Base-by-base conservation (phyloP, 2,329 filamentous ascomycete genomes). In the Ophiostoma fasciatum region DNA sequence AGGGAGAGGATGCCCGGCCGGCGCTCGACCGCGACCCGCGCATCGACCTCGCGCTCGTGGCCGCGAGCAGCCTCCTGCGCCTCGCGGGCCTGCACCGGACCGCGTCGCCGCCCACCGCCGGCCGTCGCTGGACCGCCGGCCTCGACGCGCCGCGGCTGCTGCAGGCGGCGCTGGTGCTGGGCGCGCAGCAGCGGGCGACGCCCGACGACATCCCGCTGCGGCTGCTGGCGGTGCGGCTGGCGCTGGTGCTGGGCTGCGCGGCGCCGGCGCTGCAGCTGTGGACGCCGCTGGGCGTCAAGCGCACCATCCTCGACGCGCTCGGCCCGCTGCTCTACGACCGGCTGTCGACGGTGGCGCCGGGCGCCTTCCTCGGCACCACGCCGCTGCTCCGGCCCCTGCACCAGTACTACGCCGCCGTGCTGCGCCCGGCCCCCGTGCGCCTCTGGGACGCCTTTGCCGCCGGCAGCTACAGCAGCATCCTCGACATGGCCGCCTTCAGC, bases 261-360 rank as follows among this genome's bases (percentile, higher is more conserved):
- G 56, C 62, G 2, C 57, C 59, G 14, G 65, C 64, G 0, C 54
- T 61, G 18, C 49, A 62, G 23, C 50, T 68, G 3, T 74, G 68
- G 67, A 54, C 58, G 10, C 57, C 57, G 0, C 56, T 72, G 9
- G 66, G 61, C 4, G 62, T 74, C 2, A 74, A 74, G 50, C 61
- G 69, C 17, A 68, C 66, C 0, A 67, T 72, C 20, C 62, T 70
- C n/a, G 68, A 74, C 42, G 65, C 68, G 0, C 56, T 74, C 1
- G 67, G 58, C 3, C 63, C 68, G 0, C 52, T 71, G 2, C 70
- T 70, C 40, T 64, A 67, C 41, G 71, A 75, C 46, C 61, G 71
- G 2, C 51, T 74, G 6, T 66, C 67, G 1, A 65, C 60, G 1
- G 48, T 73, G 3, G 56, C 68, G 0, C 70, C 70, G 0, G 56